Evolutionary conservation across 768 basidiomycete genomes (phyloP), one percentile per base, ranked within the genome.

Genomic region (Amanita subjunquillea): DNA sequence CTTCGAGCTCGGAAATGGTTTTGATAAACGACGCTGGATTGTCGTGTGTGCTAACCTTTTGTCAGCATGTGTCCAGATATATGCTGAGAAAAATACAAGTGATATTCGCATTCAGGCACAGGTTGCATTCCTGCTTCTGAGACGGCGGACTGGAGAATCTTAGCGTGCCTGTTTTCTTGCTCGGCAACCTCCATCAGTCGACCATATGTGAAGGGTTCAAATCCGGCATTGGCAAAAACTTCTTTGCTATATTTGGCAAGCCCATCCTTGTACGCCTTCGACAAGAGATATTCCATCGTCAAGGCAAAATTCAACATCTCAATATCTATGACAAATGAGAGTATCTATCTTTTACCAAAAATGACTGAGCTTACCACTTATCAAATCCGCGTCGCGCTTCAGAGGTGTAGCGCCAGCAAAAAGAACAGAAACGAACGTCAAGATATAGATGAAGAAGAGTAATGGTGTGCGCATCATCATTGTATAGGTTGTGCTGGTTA

Each of bases 81-180:
- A 38, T 4, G 54, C 4, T 6, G 32, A 36, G 7, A 4, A 36
- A 5, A 17, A 44, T 54, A 80, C 79, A 86, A 83, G 40, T 59
- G 58, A 64, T 87, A 87, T n/a, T 70, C 63, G 69, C 85, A 87
- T 3, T 78, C 67, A 59, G 73, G 51, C 10, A 75, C 69, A 7
- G 77, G 73, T 29, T 60, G 54, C 1, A 54, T 62, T 0, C 67
- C 69, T 4, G 69, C 63, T 25, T 65, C 67, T 1, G 75, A 73
- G 6, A 76, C 65, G 27, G 70, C 70, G 3, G 75, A 78, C 7
- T 67, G 61, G 44, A 86, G 68, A 60, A 78, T 72, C 6, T 69
- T 60, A 54, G 81, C 79, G 64, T 87, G 85, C 9, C 65, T 63
- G 29, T 59, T 48, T 60, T 85, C 81, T 62, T 85, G 82, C 34